Conservation (phyloP, 2,329 filamentous ascomycete species). For the Fusarium kyushuense region DNA sequence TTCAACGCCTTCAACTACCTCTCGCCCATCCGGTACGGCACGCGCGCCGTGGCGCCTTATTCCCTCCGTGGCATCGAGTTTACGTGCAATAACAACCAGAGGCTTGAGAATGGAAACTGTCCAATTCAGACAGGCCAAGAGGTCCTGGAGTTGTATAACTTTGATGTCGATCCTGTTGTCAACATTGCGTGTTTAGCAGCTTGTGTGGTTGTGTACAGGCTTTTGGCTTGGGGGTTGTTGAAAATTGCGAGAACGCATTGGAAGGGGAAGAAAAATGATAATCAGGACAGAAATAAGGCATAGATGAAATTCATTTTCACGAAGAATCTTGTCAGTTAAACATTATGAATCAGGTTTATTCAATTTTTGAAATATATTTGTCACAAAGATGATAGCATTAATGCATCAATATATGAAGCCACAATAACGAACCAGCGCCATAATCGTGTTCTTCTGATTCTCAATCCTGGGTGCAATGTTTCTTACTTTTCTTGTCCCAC, state of each 20-base stretch:
- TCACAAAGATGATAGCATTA: not conserved
- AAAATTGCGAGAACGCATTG: conserved; percentile 66
- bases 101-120: conserved; percentile 70
- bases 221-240: conserved; percentile 71
- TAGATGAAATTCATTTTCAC: not conserved
- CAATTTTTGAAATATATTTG: too few relatives aligned
- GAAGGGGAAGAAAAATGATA: conserved; percentile 51
- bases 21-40: conserved; percentile 76
- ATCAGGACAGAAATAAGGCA: conserved; percentile 31
- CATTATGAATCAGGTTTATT: not conserved
- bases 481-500: not conserved
- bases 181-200: conserved; percentile 73
- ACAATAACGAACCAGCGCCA: not conserved
- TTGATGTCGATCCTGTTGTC: conserved; percentile 70
- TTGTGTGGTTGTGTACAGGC: conserved; percentile 73
- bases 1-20: conserved; percentile 78
- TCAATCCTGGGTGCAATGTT: not conserved
- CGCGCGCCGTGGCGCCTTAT: conserved; percentile 75
- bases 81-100: conserved; percentile 71
- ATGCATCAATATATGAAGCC: not conserved
- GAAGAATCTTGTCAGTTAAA: not conserved
- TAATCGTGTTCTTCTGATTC: not conserved
- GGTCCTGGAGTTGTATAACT: conserved; percentile 74
- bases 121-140: conserved; percentile 74
- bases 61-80: conserved; percentile 72